These are phyloP conservation scores for Apiospora marii DNA, from an alignment of 2,329 filamentous ascomycete genomes.

Conservation along the genomic window DNA sequence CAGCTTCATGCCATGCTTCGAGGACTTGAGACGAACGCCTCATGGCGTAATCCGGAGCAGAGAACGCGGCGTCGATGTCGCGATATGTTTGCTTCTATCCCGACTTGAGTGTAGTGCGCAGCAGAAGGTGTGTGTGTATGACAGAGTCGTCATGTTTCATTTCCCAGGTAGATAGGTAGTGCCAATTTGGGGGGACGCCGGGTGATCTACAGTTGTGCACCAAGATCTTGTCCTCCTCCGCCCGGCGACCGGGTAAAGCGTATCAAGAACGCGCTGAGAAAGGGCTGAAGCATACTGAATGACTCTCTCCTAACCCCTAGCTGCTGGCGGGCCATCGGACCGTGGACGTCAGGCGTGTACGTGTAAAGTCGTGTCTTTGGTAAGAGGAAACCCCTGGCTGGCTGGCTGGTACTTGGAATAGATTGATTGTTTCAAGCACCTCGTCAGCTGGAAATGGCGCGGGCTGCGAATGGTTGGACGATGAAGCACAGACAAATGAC, in stretches of 20 bases:
- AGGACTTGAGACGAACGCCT: conserved; percentile 6
- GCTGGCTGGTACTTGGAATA: background rate
- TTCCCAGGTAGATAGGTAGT: conserved; percentile 1
- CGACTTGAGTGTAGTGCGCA: conserved; percentile 7
- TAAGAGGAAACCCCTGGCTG: background rate
- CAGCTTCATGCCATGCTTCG: conserved; percentile 4
- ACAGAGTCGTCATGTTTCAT: conserved; percentile 3
- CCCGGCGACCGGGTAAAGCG: background rate
- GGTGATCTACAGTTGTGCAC: background rate
- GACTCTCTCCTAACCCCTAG: background rate
- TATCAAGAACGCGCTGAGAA: background rate
- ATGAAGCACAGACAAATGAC: conserved; percentile 4
- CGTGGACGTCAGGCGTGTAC: background rate
- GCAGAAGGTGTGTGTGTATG: background rate
- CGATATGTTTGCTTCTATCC: conserved; percentile 10
- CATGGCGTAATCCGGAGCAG: background rate
- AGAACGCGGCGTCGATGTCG: conserved; percentile 2
- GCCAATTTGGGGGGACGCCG: background rate
- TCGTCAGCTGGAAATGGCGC: background rate
- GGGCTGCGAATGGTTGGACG: background rate
- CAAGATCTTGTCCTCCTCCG: background rate
- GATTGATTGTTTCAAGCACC: conserved; percentile 11
- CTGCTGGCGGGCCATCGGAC: background rate
- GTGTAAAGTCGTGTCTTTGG: background rate
- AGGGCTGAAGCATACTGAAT: conserved; percentile 8